Evolutionary conservation across 495 filamentous ascomycete species (phyloP), one percentile per base, ranked within the genome.

Genomic region (Cairneyella variabilis): DNA sequence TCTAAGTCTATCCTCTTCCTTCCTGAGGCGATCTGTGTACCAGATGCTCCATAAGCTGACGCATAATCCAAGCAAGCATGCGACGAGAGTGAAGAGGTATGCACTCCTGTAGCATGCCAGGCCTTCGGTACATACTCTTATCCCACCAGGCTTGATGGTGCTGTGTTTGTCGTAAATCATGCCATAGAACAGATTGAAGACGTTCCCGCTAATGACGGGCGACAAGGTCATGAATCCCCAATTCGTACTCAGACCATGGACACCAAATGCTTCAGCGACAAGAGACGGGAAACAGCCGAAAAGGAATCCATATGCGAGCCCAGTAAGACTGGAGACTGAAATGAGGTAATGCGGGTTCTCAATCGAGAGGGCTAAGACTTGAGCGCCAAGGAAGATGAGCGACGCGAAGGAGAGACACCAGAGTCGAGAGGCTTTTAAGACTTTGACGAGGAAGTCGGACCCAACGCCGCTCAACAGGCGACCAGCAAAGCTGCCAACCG

Each of bases 271-370:
- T 63, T 97, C 91, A 11, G 91, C 88, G 3, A 91, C 86, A 43
- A 98, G 82, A 0, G 95, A 88, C 8, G 93, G 95, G 71, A 88
- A 96, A 48, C 95, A 90, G 59, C 95, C 93, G 64, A 97, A 97
- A 2, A 97, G 76, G 60, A 96, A 89, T 0, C 93, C 93, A 70
- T 98, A 98, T 4, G 83, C 93, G 6, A 97, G 73, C 11, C 93
- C 93, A 4, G 86, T 95, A 37, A 96, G 76, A 1, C 78, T 78
- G 1, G 91, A 96, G 26, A 97, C 84, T 34, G 88, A 67, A 56
- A 77, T 82, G 3, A 97, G 83, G 27, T 79, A 69, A 63, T 92
- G 77, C 0, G 93, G 93, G 68, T 95, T 90, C 54, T 77, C 75
- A 58, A 97, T 83, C n/a, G 72, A 79, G 30, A 91, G 69, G 4